Evolutionary conservation across 2,329 filamentous ascomycete genomes (phyloP), one percentile per base, ranked within the genome.

Genomic region (Neonectria coccinea): DNA sequence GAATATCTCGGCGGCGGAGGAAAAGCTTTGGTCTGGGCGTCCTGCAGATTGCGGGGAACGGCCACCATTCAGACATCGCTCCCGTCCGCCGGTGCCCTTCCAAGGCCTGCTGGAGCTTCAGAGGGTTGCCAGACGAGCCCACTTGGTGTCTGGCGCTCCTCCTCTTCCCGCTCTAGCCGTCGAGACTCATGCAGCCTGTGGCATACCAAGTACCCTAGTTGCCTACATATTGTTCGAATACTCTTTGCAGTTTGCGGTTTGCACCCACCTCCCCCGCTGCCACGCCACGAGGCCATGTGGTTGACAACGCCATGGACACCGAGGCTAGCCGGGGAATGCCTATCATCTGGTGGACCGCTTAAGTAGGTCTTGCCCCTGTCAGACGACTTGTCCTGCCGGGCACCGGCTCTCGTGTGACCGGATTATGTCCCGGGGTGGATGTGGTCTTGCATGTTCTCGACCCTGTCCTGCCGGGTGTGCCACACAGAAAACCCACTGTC

Each of bases 1-100:
- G 67, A 68, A 70, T 72, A 72, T 74, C 64, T 71, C 70, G 71
- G 71, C 62, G 68, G 62, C 50, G 48, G 54, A 58, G 44, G 53
- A 42, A 42, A 56, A 65, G 44, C 16, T 31, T 64, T 59, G 58
- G 47, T 53, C 63, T 57, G 57, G 56, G 59, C 55, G 66, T 62
- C 66, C 42, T 68, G 65, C 59, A 69, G 67, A 71, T 66, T 70
- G 65, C 66, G 68, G 69, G 68, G 68, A 66, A 71, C 51, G 61
- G 59, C 67, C 62, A 59, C 47, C 58, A 63, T 65, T 60, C 51
- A 51, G 44, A 56, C 50, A 56, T 58, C 36, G 58, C 56, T 67
- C 59, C 59, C 61, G 62, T 61, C 56, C 62, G 41, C 51, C 42
- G 22, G 59, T 54, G 54, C 18, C 11, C n/a, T 20, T 42, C 39